Evolutionary conservation across 768 basidiomycete species (phyloP).

Genomic region (Pholiota conissans): DNA sequence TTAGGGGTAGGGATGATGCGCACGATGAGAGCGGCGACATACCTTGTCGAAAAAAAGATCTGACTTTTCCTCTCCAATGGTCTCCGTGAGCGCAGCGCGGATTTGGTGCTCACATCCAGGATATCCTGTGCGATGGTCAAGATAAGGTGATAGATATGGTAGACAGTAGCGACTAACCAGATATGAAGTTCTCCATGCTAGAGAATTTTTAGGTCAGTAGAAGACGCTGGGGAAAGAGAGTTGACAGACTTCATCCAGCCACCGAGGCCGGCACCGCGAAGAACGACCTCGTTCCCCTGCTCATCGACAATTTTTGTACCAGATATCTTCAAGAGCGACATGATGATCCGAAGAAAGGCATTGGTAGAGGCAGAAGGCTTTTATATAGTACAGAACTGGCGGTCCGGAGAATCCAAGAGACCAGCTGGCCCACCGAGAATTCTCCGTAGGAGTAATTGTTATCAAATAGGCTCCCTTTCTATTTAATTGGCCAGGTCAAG

Average conservation of each 20-base stretch:
- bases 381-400: neutral
- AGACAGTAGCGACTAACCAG: constrained; percentile 35
- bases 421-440: constrained; percentile 10
- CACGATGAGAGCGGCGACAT: constrained; percentile 3
- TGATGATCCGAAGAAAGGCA: constrained; percentile 22
- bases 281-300: constrained; percentile 54
- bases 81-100: constrained; percentile 63
- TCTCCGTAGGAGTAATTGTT: neutral
- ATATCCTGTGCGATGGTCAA: constrained; percentile 44
- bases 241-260: constrained; percentile 83
- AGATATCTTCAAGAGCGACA: constrained; percentile 56
- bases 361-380: neutral
- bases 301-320: constrained; percentile 63
- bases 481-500: neutral
- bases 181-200: constrained; percentile 80
- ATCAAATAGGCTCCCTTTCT: neutral
- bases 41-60: constrained; percentile 87
- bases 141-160: neutral
- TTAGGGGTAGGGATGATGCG: neutral
- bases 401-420: constrained; percentile 6
- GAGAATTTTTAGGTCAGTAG: constrained; percentile 2
- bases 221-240: constrained; percentile 7
- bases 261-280: constrained; percentile 76
- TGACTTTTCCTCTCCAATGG: constrained; percentile 66
- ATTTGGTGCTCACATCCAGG: constrained; percentile 84